Evolutionary conservation across 768 basidiomycete genomes (phyloP), one percentile per base, ranked within the genome.

Genomic region (Auricularia cornea): DNA sequence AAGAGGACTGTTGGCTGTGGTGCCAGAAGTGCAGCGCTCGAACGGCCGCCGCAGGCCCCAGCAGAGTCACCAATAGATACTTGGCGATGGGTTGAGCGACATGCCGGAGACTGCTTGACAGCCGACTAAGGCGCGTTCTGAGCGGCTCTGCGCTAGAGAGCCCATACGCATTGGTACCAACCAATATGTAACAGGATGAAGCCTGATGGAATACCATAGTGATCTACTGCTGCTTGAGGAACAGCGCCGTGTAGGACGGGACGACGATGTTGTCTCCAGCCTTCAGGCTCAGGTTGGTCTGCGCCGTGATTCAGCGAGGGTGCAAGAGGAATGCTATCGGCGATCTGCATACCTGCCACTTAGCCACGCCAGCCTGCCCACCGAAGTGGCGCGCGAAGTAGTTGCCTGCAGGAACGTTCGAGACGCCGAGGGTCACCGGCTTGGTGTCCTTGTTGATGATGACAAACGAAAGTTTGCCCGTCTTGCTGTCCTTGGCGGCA

Each of bases 321-420:
- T 30, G 23, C 30, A 26, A 31, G 3, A 14, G 61, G 6, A 32
- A 40, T 31, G 38, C 10, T 10, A 14, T 38, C 8, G 16, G 30
- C 12, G 59, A 35, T 28, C 18, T n/a, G 60, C 62, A 31, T 57
- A 81, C 81, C 79, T 84, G 81, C 77, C 78, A 84, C 72, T 83
- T 83, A 18, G 82, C 82, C 18, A 80, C 66, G 5, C 83, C 83
- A 6, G 82, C 78, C 29, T 69, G 74, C 59, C 82, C 83, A 66
- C 83, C 83, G 66, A 83, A 84, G 70, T 84, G 83, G n/a, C 82
- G 77, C 29, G 83, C 54, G 67, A 83, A 80, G 70, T 84, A 84
- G 12, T 67, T 70, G 5, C 82, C 83, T n/a, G 72, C 68, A 1
- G 82, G 80, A 51, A 84, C 71, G 63, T 78, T 77, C 30, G 77